These are phyloP conservation scores for Populus simonii DNA, from an alignment of 345 rosid genomes.

Conservation along the genomic window DNA sequence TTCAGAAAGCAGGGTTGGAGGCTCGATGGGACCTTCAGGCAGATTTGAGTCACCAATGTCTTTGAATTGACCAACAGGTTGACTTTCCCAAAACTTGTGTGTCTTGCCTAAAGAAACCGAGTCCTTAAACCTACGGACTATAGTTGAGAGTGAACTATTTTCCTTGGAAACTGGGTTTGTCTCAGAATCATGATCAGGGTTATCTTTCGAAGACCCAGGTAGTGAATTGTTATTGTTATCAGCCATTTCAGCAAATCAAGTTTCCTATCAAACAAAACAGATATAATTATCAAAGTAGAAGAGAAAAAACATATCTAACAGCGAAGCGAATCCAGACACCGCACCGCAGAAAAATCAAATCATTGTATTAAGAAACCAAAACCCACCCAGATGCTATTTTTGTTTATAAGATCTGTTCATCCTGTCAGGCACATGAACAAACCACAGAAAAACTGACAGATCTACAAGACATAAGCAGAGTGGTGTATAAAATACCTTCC, in stretches of 20 bases:
- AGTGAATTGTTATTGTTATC: slow-evolving; percentile 40
- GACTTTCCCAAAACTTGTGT: slow-evolving; percentile 94
- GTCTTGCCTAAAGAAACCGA: slow-evolving; percentile 50
- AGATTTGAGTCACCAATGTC: slow-evolving; percentile 65
- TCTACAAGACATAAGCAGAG: too few relatives aligned
- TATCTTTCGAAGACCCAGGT: slow-evolving; percentile 52
- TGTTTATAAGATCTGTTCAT: too few relatives aligned
- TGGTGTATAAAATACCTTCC: too few relatives aligned
- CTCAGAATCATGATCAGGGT: slow-evolving; percentile 48
- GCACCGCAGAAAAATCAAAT: not conserved
- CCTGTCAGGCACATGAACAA: too few relatives aligned
- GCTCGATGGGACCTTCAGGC: slow-evolving; percentile 82
- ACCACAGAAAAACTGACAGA: too few relatives aligned
- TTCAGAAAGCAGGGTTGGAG: slow-evolving; percentile 57
- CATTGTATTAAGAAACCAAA: not conserved
- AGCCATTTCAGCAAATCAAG: slow-evolving; percentile 41
- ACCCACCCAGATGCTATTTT: too few relatives aligned
- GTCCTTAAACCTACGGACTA: slow-evolving; percentile 64
- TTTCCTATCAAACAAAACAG: not conserved
- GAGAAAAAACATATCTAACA: not conserved
- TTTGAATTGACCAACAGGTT: slow-evolving; percentile 83
- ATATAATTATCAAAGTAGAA: not conserved
- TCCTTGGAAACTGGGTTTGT: slow-evolving; percentile 28
- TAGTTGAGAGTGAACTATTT: slow-evolving; percentile 55
- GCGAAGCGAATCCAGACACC: not conserved